Conservation (phyloP, 2,329 filamentous ascomycete species). For the Fusarium pseudograminearum region DNA sequence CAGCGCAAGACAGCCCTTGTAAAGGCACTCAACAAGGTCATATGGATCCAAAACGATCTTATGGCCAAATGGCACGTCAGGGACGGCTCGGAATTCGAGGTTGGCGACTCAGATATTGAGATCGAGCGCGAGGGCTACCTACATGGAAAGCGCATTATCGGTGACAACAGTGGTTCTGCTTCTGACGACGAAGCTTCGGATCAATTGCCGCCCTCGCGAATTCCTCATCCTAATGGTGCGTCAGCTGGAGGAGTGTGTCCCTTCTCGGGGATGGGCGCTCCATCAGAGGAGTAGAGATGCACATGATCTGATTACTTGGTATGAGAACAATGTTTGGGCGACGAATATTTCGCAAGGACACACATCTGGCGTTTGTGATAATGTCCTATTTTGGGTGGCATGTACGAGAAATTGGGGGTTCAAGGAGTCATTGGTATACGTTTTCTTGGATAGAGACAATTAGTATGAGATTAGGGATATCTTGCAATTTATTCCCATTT, state of each 20-base stretch:
- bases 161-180: slow-evolving; percentile 46
- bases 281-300: slow-evolving; percentile 24
- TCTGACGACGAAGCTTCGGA: slow-evolving; percentile 40
- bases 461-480: slow-evolving; percentile 6
- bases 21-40: slow-evolving; percentile 81
- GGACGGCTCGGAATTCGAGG: slow-evolving; percentile 72
- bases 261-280: slow-evolving; percentile 44
- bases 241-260: slow-evolving; percentile 43
- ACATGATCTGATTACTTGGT: not conserved
- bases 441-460: slow-evolving; percentile 7
- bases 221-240: slow-evolving; percentile 35
- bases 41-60: slow-evolving; percentile 90
- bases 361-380: slow-evolving; percentile 32
- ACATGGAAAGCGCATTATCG: slow-evolving; percentile 70
- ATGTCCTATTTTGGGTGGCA: slow-evolving; percentile 24
- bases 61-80: slow-evolving; percentile 85
- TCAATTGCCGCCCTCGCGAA: slow-evolving; percentile 28
- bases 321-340: not conserved
- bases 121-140: slow-evolving; percentile 73
- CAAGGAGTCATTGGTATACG: slow-evolving; percentile 9
- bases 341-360: slow-evolving; percentile 13
- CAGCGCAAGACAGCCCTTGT: slow-evolving; percentile 78
- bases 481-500: slow-evolving; percentile 3
- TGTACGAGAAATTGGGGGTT: slow-evolving; percentile 21
- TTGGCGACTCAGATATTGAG: slow-evolving; percentile 60